Evolutionary conservation across 1,284 basidiomycete genomes (phyloP), one percentile per base, ranked within the genome.

Genomic region (Heterobasidion annosum): DNA sequence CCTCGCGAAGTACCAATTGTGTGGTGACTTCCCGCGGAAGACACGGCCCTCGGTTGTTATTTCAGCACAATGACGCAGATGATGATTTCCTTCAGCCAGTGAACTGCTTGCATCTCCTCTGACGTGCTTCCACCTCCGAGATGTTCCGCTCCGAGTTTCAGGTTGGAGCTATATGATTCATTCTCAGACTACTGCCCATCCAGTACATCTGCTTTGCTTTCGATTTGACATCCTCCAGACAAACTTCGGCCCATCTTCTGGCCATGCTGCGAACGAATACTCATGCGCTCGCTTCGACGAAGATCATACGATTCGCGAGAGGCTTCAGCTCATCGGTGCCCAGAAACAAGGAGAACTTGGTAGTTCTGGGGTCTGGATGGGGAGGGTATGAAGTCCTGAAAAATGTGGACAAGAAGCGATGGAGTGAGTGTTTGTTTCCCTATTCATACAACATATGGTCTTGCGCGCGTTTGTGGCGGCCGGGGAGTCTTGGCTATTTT

Each of bases 361-460:
- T 93, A n/a, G 84, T 93, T 55, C 73, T 93, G 1, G 91, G 91
- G 1, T 87, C 84, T 8, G 91, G 91, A 19, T 93, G 90, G 91
- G 90, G 85, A 55, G 91, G 90, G 0, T 91, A 91, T 63, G 83
- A 85, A 59, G 70, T 91, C 3, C 73, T 88, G 35, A 70, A 79
- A 51, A 74, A 76, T 3, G 69, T 88, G 1, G 82, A 88, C 66
- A 86, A 83, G 67, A 82, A 80, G 60, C 73, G 76, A 54, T 87
- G 82, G 79, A 74, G 85, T 85, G 51, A 55, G 78, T 70, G 16
- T 43, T 46, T 56, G 16, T 50, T 53, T 8, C 32, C 45, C 35
- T 50, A 6, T 33, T 15, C 12, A 18, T 49, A 0, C 33, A 25
- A 3, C 7, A 25, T 34, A 3, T 3, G 25, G 25, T 16, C 12